A percentile compares a stretch with the other conserved stretches of the same genome.
These are phyloP conservation scores for Neurospora sp. DNA, from an alignment of 495 filamentous ascomycete species.

Conservation along the genomic window DNA sequence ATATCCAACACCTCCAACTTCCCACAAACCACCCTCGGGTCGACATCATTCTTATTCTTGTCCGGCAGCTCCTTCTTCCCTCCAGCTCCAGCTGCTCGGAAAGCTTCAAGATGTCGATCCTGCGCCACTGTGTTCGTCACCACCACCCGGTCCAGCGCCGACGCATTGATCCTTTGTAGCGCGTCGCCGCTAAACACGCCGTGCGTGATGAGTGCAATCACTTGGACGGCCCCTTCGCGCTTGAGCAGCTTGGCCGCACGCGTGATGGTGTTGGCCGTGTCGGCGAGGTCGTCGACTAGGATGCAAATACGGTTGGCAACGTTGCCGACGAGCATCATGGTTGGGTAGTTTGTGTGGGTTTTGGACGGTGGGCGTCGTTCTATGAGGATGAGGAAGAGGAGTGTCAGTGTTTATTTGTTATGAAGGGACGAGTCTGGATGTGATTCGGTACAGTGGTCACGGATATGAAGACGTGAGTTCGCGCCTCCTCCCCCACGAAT, in stretches of 20 bases:
- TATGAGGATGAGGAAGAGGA: neutral
- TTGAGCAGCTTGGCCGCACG: slow-evolving; percentile 94
- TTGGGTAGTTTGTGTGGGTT: slow-evolving; percentile 81
- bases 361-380: slow-evolving; percentile 89
- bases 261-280: slow-evolving; percentile 95
- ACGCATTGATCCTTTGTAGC: slow-evolving; percentile 85
- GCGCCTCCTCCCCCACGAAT: slow-evolving; percentile 1
- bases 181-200: slow-evolving; percentile 92
- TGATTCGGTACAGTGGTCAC: neutral
- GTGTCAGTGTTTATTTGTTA: neutral
- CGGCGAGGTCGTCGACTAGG: slow-evolving; percentile 86
- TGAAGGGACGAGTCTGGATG: neutral
- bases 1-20: slow-evolving; percentile 81
- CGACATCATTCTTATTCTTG: neutral
- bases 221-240: slow-evolving; percentile 78
- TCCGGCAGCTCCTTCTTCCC: slow-evolving; percentile 51
- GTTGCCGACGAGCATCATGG: slow-evolving; percentile 97
- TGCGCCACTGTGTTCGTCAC: slow-evolving; percentile 94
- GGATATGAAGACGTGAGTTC: neutral
- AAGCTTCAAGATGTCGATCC: slow-evolving; percentile 18
- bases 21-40: neutral
- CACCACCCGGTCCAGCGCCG: slow-evolving; percentile 78
- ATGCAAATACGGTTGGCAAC: slow-evolving; percentile 75
- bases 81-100: slow-evolving; percentile 52
- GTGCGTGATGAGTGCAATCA: slow-evolving; percentile 89